Percentiles rank a stretch among this genome's conserved stretches.
Evolutionary conservation across 208 protist species (phyloP).

Genomic region (Kentomonas sorsogonicus): DNA sequence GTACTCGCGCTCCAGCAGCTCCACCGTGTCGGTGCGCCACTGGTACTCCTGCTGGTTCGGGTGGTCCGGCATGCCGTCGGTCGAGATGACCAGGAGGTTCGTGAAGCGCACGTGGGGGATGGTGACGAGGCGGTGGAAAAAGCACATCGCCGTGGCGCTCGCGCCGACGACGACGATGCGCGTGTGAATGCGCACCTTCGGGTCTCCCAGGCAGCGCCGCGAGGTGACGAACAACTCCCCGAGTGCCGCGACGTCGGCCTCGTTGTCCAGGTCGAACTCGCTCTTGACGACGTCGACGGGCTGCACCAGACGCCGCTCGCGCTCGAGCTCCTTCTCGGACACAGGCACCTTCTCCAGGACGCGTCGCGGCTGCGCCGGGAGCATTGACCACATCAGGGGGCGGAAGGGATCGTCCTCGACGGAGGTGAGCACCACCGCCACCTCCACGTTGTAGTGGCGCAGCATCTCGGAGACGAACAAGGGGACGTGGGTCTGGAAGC

Average conservation of each 20-base stretch:
- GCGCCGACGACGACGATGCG: slow-evolving; percentile 86
- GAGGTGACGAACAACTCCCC: slow-evolving; percentile 73
- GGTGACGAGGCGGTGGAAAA: slow-evolving; percentile 69
- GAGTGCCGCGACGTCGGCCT: slow-evolving; percentile 22
- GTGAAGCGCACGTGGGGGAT: slow-evolving; percentile 80
- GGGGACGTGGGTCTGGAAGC: slow-evolving; percentile 51
- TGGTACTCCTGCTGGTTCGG: slow-evolving; percentile 44
- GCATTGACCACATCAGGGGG: slow-evolving; percentile 39
- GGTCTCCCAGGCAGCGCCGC: slow-evolving; percentile 66
- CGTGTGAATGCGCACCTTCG: slow-evolving; percentile 66
- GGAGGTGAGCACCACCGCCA: slow-evolving; percentile 44
- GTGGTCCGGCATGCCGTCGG: slow-evolving; percentile 74
- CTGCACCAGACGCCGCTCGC: background rate
- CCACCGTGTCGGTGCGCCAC: slow-evolving; percentile 73
- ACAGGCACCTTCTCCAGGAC: slow-evolving; percentile 52
- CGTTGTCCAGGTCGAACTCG: background rate
- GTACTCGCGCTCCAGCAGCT: slow-evolving; percentile 80
- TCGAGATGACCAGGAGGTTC: slow-evolving; percentile 85
- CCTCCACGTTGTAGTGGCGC: slow-evolving; percentile 34
- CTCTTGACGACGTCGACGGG: background rate
- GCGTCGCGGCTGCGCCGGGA: slow-evolving; percentile 51
- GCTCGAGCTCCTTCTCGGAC: background rate
- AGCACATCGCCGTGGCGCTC: slow-evolving; percentile 64
- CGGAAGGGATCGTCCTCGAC: slow-evolving; percentile 24
- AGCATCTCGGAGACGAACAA: slow-evolving; percentile 82